A percentile compares a stretch with the other conserved stretches of the same genome.
These are phyloP conservation scores for Tetrahymena thermophila DNA, from an alignment of 73 alveolate genomes.

Conservation along the genomic window DNA sequence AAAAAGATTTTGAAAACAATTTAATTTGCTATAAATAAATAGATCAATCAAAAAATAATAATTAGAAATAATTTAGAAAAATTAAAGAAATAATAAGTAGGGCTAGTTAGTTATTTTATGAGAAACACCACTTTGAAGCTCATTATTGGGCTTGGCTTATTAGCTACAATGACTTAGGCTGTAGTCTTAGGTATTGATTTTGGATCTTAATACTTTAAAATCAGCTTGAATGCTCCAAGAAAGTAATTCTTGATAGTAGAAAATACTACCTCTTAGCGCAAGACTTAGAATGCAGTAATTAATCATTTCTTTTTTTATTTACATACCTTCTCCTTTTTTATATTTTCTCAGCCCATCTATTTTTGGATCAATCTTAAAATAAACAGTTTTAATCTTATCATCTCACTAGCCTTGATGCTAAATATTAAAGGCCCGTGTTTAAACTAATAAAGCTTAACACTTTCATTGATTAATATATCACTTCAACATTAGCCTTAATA, in stretches of 20 bases:
- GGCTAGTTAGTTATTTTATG: neutral
- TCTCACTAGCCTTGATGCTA: too few relatives aligned
- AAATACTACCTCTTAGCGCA: constrained; percentile 76
- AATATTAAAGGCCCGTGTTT: too few relatives aligned
- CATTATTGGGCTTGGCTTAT: neutral
- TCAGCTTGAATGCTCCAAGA: constrained; percentile 90
- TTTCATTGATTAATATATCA: too few relatives aligned
- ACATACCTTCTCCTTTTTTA: neutral
- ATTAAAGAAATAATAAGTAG: neutral
- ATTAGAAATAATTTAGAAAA: neutral
- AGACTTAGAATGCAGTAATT: constrained; percentile 68
- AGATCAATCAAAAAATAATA: neutral
- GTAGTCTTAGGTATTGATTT: constrained; percentile 89
- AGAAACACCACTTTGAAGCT: neutral
- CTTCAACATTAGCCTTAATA: too few relatives aligned
- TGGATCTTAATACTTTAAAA: constrained; percentile 85
- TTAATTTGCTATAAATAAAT: neutral
- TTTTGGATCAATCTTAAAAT: neutral
- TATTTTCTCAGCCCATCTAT: neutral
- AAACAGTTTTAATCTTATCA: too few relatives aligned
- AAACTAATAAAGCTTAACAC: too few relatives aligned
- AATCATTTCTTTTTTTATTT: neutral
- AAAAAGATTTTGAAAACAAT: neutral
- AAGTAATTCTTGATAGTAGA: constrained; percentile 87
- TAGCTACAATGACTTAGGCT: constrained; percentile 12